Evolutionary conservation across 2,329 filamentous ascomycete genomes (phyloP).

Genomic region (Cladosporium sp.): DNA sequence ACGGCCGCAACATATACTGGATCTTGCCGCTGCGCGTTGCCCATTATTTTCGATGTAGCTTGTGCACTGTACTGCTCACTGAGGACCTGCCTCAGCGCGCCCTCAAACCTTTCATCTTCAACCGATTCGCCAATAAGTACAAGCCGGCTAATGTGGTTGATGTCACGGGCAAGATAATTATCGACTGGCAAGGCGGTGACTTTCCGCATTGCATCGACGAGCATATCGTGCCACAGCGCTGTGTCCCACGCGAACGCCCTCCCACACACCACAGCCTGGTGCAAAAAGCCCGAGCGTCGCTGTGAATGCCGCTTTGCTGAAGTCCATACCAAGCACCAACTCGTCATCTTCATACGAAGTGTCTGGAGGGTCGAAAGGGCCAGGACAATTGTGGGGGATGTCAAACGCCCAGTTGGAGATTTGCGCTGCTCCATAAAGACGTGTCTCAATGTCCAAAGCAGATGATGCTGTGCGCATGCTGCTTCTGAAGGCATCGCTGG

Average conservation of each 20-base stretch:
- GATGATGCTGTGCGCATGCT: background rate
- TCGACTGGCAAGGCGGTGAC: background rate
- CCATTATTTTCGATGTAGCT: background rate
- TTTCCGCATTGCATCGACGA: background rate
- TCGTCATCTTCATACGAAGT: background rate
- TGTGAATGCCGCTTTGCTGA: background rate
- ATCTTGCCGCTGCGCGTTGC: background rate
- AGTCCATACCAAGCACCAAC: background rate
- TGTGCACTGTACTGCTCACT: background rate
- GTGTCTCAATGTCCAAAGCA: background rate
- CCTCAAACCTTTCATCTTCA: background rate
- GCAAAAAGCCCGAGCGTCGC: background rate
- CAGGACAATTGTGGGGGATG: background rate
- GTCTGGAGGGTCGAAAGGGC: background rate
- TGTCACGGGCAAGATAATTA: background rate
- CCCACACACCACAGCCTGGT: background rate
- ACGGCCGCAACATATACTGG: background rate
- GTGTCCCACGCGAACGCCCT: background rate
- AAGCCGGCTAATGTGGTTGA: background rate
- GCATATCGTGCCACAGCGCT: background rate
- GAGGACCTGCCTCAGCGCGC: background rate
- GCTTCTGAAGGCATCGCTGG: background rate
- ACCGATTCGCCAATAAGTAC: background rate
- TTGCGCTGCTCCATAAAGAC: background rate
- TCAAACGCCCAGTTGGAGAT: background rate